Percentiles rank a stretch among this genome's conserved stretches.
Conservation (phyloP, 371 early-diverging fungal species). For the Mortierella polycephala region DNA sequence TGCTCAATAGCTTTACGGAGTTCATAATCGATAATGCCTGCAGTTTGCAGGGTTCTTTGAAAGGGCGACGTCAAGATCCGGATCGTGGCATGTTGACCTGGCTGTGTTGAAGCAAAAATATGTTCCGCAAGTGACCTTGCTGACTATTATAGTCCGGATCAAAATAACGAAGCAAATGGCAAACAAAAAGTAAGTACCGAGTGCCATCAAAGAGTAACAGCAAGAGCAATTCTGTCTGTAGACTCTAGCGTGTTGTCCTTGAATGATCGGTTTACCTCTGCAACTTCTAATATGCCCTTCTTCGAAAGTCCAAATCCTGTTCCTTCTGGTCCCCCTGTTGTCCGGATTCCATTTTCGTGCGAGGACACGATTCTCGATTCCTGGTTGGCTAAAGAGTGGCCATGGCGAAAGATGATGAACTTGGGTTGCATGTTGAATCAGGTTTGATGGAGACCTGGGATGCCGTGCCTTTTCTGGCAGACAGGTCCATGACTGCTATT, state of each 20-base stretch:
- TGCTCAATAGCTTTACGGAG: conserved; percentile 3
- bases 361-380: conserved; percentile 50
- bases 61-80: conserved; percentile 43
- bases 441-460: too few relatives aligned
- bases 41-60: conserved; percentile 38
- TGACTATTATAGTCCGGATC: conserved; percentile 10
- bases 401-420: conserved; percentile 48
- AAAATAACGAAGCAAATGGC: not conserved
- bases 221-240: not conserved
- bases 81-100: not conserved
- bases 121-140: conserved; percentile 17
- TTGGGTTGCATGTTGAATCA: too few relatives aligned
- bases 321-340: conserved; percentile 37
- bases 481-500: too few relatives aligned
- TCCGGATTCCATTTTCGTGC: conserved; percentile 32
- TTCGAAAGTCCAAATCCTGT: conserved; percentile 44
- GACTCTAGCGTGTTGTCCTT: not conserved
- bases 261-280: conserved; percentile 9
- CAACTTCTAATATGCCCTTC: conserved; percentile 28
- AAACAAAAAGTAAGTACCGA: not conserved
- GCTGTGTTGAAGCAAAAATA: conserved; percentile 6
- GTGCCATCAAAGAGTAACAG: not conserved
- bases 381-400: conserved; percentile 48
- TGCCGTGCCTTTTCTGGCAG: too few relatives aligned
- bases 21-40: conserved; percentile 14